Conservation (phyloP, 1,284 basidiomycete species). For the Austroboletus olivaceoglutinosus region DNA sequence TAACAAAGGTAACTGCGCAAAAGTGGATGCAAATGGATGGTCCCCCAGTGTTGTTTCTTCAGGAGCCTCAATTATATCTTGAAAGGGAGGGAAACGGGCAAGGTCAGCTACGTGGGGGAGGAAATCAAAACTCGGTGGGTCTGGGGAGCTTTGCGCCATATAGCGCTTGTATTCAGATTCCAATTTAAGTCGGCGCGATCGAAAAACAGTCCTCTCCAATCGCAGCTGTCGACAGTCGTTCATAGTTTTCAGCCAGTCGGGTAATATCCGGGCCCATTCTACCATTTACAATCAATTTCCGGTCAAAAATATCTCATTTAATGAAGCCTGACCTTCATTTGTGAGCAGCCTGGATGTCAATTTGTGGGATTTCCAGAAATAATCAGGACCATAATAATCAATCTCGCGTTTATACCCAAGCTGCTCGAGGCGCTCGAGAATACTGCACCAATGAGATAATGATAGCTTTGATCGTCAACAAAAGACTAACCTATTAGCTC, state of each 20-base stretch:
- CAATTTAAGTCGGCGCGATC: background rate
- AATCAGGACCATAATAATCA: background rate
- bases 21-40: slow-evolving; percentile 15
- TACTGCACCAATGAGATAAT: slow-evolving; percentile 4
- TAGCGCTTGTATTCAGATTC: background rate
- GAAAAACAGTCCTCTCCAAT: background rate
- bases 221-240: background rate
- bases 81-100: slow-evolving; percentile 14
- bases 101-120: slow-evolving; percentile 23
- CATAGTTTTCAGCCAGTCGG: slow-evolving; percentile 15
- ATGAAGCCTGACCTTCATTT: slow-evolving; percentile 13
- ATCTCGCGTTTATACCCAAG: slow-evolving; percentile 18
- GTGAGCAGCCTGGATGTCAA: slow-evolving; percentile 16
- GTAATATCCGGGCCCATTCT: slow-evolving; percentile 17
- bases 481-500: slow-evolving; percentile 7
- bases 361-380: too few relatives aligned
- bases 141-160: background rate
- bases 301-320: background rate
- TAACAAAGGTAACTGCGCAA: slow-evolving; percentile 19
- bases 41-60: background rate
- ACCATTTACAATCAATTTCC: slow-evolving; percentile 2
- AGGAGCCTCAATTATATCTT: slow-evolving; percentile 11
- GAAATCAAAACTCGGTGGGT: slow-evolving; percentile 8
- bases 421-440: slow-evolving; percentile 13
- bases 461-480: too few relatives aligned